phyloP scores from a whole-genome alignment of 352 stramenopile genomes.

The Pythium oligandrum region DNA sequence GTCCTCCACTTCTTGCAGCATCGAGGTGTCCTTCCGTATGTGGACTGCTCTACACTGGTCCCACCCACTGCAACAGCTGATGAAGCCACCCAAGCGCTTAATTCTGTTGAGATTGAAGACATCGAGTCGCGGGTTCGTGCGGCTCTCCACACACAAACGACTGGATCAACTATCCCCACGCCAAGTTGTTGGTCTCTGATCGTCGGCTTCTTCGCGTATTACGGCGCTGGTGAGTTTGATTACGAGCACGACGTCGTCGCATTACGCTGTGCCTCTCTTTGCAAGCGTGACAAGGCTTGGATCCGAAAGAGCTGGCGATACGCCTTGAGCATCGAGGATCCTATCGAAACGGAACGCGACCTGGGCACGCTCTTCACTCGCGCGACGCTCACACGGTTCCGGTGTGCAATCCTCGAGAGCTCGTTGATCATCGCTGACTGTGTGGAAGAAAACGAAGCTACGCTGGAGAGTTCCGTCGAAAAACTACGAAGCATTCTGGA shows the following conservation, averaged over 20 bases:
- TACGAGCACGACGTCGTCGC: slow-evolving; percentile 58
- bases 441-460: neutral
- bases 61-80: slow-evolving; percentile 11
- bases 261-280: slow-evolving; percentile 31
- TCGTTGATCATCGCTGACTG: neutral
- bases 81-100: slow-evolving; percentile 15
- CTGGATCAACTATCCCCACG: neutral
- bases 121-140: neutral
- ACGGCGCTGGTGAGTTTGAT: slow-evolving; percentile 58
- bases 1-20: slow-evolving; percentile 68
- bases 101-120: slow-evolving; percentile 16
- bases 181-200: slow-evolving; percentile 27
- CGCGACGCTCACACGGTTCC: slow-evolving; percentile 43
- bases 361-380: slow-evolving; percentile 63
- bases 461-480: no score
- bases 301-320: slow-evolving; percentile 28
- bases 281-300: slow-evolving; percentile 49
- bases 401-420: slow-evolving; percentile 34
- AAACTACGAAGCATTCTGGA: no score
- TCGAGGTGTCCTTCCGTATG: slow-evolving; percentile 27
- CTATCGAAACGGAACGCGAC: slow-evolving; percentile 64
- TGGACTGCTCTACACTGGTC: slow-evolving; percentile 32
- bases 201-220: slow-evolving; percentile 71
- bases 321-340: slow-evolving; percentile 71
- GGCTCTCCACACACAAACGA: neutral